Evolutionary conservation across 768 basidiomycete genomes (phyloP).

Genomic region (Dacryopinax primogenitus): DNA sequence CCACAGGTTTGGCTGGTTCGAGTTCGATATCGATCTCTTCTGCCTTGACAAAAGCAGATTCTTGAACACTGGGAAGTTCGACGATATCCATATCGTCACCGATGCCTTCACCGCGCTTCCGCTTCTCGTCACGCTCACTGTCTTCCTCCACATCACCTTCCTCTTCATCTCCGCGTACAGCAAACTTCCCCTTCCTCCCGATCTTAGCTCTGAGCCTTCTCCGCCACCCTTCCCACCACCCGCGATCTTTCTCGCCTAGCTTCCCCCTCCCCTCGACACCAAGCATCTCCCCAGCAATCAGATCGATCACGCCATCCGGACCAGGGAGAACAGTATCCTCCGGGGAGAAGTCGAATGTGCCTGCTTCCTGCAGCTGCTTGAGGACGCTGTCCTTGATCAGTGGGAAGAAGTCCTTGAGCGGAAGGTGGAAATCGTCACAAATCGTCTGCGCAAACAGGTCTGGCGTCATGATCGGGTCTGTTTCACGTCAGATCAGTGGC

Average conservation of each 20-base stretch:
- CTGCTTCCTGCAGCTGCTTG: slow-evolving; percentile 47
- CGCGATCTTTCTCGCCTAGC: slow-evolving; percentile 35
- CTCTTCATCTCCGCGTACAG: slow-evolving; percentile 24
- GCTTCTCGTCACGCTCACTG: background rate
- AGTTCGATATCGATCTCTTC: slow-evolving; percentile 45
- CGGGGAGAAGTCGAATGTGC: slow-evolving; percentile 19
- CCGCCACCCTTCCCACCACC: slow-evolving; percentile 66
- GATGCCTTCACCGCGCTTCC: slow-evolving; percentile 9
- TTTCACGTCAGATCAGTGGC: slow-evolving; percentile 3
- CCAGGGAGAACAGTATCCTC: slow-evolving; percentile 26
- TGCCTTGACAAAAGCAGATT: slow-evolving; percentile 17
- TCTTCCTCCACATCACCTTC: slow-evolving; percentile 22
- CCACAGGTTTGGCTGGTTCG: slow-evolving; percentile 39
- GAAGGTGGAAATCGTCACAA: slow-evolving; percentile 78
- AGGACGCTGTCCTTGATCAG: slow-evolving; percentile 70
- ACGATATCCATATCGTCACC: slow-evolving; percentile 22
- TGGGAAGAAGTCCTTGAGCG: slow-evolving; percentile 45
- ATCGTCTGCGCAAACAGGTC: slow-evolving; percentile 81
- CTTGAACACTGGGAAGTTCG: slow-evolving; percentile 15
- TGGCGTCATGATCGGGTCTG: slow-evolving; percentile 81
- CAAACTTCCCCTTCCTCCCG: slow-evolving; percentile 21
- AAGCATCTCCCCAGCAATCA: slow-evolving; percentile 26
- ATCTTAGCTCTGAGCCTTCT: slow-evolving; percentile 37
- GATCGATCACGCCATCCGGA: slow-evolving; percentile 1
- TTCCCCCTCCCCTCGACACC: slow-evolving; percentile 21